A percentile compares a stretch with the other conserved stretches of the same genome.
Evolutionary conservation across 179 eudicot species (phyloP).

Genomic region (Heliamphora pulchella): DNA sequence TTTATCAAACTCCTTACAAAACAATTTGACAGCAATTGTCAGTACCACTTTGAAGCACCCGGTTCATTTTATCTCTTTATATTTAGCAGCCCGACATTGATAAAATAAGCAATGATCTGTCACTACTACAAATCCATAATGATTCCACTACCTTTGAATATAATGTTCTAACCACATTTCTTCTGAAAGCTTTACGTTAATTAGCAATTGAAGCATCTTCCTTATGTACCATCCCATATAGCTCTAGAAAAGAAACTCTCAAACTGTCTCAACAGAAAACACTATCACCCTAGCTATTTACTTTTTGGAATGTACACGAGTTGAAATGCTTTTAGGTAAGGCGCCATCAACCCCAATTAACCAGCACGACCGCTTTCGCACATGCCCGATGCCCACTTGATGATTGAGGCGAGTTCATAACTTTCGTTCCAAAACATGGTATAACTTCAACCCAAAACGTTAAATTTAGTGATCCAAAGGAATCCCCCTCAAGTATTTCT

Average conservation of each 20-base stretch:
- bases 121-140: not conserved
- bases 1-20: too few species aligned
- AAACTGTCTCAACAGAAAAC: not conserved
- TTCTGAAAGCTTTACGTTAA: not conserved
- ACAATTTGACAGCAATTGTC: not conserved
- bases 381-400: too few species aligned
- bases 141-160: not conserved
- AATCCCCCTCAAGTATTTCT: too few species aligned
- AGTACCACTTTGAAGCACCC: not conserved
- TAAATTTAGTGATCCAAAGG: too few species aligned
- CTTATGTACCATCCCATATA: not conserved
- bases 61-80: not conserved
- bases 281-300: too few species aligned
- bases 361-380: too few species aligned
- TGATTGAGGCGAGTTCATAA: too few species aligned
- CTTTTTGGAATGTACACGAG: too few species aligned
- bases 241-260: not conserved
- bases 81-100: not conserved
- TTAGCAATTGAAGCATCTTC: not conserved
- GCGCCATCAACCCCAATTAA: too few species aligned
- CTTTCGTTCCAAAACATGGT: too few species aligned
- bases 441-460: too few species aligned
- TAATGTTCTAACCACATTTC: not conserved
- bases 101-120: not conserved
- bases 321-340: too few species aligned